phyloP scores from a whole-genome alignment of 2,329 filamentous ascomycete species.

The Aspergillus sp. region DNA sequence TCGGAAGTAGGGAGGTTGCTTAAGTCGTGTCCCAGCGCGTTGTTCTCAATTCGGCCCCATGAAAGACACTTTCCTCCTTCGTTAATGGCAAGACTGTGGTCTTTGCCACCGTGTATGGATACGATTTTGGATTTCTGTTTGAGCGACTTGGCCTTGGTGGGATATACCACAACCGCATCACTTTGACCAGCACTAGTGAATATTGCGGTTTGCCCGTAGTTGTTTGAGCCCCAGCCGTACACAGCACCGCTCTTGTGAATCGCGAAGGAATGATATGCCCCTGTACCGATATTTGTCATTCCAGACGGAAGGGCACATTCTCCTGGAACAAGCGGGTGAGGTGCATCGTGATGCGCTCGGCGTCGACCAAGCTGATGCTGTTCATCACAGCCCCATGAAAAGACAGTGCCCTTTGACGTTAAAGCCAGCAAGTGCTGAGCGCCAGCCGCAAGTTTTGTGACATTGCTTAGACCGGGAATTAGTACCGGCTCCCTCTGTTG shows the following conservation, averaged over 20 bases:
- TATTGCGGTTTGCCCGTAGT: constrained; percentile 72
- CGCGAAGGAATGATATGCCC: constrained; percentile 48
- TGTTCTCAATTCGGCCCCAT: constrained; percentile 25
- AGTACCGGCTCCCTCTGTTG: constrained; percentile 44
- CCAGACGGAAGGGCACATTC: constrained; percentile 53
- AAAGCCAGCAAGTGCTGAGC: constrained; percentile 72
- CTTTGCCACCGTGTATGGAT: constrained; percentile 19
- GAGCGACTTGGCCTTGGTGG: constrained; percentile 15
- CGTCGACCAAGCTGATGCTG: constrained; percentile 68
- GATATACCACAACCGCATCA: constrained; percentile 27
- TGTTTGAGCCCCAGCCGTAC: constrained; percentile 78
- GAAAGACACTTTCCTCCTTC: constrained; percentile 17
- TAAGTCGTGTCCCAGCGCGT: constrained; percentile 15
- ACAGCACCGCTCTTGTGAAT: constrained; percentile 40
- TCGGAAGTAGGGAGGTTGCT: constrained; percentile 11
- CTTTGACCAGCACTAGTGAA: constrained; percentile 59
- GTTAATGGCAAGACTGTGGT: constrained; percentile 23
- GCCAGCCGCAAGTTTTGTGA: constrained; percentile 64
- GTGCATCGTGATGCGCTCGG: constrained; percentile 44
- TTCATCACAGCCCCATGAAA: constrained; percentile 71
- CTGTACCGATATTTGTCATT: constrained; percentile 42
- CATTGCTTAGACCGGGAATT: constrained; percentile 60
- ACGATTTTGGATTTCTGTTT: constrained; percentile 3
- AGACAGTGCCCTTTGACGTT: constrained; percentile 64
- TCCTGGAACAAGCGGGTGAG: constrained; percentile 50